Base-by-base conservation (phyloP, 2,329 filamentous ascomycete genomes). In the Plectosphaerella plurivora region DNA sequence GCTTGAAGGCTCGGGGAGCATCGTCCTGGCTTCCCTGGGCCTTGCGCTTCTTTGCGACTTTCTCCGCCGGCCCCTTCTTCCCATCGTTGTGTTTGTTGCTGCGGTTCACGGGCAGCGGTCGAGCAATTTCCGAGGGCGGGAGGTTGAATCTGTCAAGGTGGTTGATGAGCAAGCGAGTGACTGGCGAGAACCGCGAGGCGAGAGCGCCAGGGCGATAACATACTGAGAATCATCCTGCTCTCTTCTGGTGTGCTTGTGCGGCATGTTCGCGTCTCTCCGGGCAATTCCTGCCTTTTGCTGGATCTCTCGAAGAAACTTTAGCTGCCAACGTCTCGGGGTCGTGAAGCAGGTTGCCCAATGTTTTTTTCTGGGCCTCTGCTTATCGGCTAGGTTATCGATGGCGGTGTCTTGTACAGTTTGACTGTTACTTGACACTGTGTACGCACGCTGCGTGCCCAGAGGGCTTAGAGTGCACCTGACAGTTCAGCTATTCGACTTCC, bases 1-100 rank as follows among this genome's bases (percentile, higher is more conserved):
- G 85, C 56, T 83, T 83, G 69, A 99, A 99, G 1, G 88, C 90
- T 59, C 90, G 88, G 0, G 94, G 94, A 1, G 89, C 92, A 71
- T 97, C 94, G 66, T 96, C 86, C 39, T 80, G 75, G 28, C 67
- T 68, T 49, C 54, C 71, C 71, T 72, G 73, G 60, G 78, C 78
- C 48, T 63, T 56, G 53, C 65, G 57, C 65, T 69, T 76, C 62
- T 73, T 82, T 62, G 59, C 67, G 42, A 60, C 67, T 53, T 60
- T 54, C 35, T 52, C 50, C 45, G 57, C 62, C 54, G 55, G 62
- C 55, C 60, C 60, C 55, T 66, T 69, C 51, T 55, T 51, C 24
- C 24, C 52, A 42, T 55, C 46, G 55, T 63, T 50, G 51, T 66
- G 61, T 50, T 63, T 69, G 55, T 55, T 65, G 59, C 58, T 60